A percentile compares a stretch with the other conserved stretches of the same genome.
These are phyloP conservation scores for Candida pseudoviswanathii DNA, from an alignment of 1,139 yeast species.

Conservation along the genomic window DNA sequence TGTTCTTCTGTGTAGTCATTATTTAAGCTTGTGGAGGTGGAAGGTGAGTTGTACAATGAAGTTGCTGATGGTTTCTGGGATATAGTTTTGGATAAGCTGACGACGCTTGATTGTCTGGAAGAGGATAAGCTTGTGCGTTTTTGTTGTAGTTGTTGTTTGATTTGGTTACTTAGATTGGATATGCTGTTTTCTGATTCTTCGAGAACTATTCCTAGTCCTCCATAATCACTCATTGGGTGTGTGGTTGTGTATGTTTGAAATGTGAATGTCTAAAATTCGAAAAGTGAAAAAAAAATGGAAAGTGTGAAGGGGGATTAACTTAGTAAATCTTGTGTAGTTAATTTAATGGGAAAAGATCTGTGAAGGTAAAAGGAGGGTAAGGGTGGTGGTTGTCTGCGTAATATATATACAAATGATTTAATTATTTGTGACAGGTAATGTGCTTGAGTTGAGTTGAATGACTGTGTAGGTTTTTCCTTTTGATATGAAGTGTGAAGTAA, in stretches of 20 bases:
- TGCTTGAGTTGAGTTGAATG: not conserved
- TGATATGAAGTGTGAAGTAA: not conserved
- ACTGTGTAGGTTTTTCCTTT: not conserved
- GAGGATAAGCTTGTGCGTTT: slow-evolving; percentile 5
- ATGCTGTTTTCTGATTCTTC: slow-evolving; percentile 23
- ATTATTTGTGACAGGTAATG: not conserved
- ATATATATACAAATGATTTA: not conserved
- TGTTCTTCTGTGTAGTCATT: not conserved
- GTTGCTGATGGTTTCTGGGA: slow-evolving; percentile 8
- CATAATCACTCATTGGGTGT: slow-evolving; percentile 16
- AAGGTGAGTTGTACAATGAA: slow-evolving; percentile 3
- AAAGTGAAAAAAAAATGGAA: not conserved
- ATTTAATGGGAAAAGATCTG: no score
- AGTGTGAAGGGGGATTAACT: not conserved
- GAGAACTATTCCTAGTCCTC: slow-evolving; percentile 36
- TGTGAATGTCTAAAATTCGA: not conserved
- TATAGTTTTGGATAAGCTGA: slow-evolving; percentile 8
- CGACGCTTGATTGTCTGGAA: slow-evolving; percentile 10
- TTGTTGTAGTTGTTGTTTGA: slow-evolving; percentile 7
- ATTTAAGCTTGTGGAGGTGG: not conserved
- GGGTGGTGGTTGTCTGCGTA: no score
- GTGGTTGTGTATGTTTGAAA: not conserved
- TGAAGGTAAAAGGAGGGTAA: no score
- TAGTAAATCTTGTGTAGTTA: not conserved
- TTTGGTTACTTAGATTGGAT: slow-evolving; percentile 4